A percentile compares a stretch with the other conserved stretches of the same genome.
phyloP scores from a whole-genome alignment of 2,329 filamentous ascomycete genomes.

The Fonsecaea pedrosoi region DNA sequence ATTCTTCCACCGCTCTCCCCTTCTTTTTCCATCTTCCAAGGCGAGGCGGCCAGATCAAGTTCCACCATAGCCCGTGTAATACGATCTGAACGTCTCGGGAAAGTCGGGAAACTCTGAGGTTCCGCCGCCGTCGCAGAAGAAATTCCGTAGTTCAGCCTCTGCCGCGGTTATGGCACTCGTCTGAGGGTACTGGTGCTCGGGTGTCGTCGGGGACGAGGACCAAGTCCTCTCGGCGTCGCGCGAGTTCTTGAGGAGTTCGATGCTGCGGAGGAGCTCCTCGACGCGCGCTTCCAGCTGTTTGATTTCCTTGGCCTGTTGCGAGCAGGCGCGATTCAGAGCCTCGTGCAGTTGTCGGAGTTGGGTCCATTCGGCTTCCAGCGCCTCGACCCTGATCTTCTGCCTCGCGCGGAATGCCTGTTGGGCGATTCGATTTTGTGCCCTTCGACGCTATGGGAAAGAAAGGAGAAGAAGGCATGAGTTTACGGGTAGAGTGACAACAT shows the following conservation, averaged over 20 bases:
- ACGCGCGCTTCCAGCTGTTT: conserved; percentile 15
- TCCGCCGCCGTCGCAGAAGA: conserved; percentile 5
- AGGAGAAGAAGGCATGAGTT: not conserved
- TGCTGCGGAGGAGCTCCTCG: conserved; percentile 17
- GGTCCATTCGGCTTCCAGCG: conserved; percentile 15
- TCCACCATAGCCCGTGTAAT: not conserved
- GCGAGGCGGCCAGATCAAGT: no score
- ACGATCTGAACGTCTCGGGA: not conserved
- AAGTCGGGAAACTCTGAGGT: conserved; percentile 12
- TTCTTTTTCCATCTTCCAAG: no score
- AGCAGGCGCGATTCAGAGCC: conserved; percentile 14
- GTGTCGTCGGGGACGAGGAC: conserved; percentile 10
- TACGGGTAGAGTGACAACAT: not conserved
- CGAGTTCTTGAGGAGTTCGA: conserved; percentile 12
- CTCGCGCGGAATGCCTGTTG: conserved; percentile 20
- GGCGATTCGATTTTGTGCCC: conserved; percentile 16
- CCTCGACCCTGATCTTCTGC: conserved; percentile 16
- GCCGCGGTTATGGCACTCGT: not conserved
- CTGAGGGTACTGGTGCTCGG: not conserved
- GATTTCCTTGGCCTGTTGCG: conserved; percentile 14
- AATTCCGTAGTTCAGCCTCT: conserved; percentile 10
- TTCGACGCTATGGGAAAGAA: conserved; percentile 9
- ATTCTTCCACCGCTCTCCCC: no score
- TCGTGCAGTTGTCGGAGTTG: conserved; percentile 18
- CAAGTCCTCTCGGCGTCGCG: conserved; percentile 14